phyloP scores from a whole-genome alignment of 148 eudicot genomes.

The Linanthus parryae region DNA sequence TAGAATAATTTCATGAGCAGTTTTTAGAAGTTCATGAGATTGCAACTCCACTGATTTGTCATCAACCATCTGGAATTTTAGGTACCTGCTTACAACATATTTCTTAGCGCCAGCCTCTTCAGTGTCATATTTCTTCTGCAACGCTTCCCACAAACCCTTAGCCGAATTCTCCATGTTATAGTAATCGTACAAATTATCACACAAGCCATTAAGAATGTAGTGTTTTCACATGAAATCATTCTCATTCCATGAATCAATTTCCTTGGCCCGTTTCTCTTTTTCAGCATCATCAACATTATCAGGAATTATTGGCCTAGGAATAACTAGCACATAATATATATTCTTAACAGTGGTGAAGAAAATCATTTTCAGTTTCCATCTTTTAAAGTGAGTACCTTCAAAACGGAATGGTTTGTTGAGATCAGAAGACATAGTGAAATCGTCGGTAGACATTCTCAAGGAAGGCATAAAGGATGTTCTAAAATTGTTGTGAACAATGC shows the following conservation, averaged over 20 bases:
- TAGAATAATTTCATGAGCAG: not conserved
- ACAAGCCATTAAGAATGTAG: not conserved
- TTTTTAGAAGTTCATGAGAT: not conserved
- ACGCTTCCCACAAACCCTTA: not conserved
- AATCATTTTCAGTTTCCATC: not conserved
- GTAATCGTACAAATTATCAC: not conserved
- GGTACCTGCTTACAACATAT: not conserved
- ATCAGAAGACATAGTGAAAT: too few relatives aligned
- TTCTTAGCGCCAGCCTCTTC: slow-evolving; percentile 1
- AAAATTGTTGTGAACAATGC: too few relatives aligned
- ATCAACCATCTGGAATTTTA: not conserved
- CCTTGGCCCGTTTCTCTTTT: too few relatives aligned
- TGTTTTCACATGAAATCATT: not conserved
- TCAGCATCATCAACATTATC: not conserved
- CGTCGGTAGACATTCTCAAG: too few relatives aligned
- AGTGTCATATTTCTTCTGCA: not conserved
- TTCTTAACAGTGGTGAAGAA: not conserved
- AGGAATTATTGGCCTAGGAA: not conserved
- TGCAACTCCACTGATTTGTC: not conserved
- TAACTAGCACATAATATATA: not conserved
- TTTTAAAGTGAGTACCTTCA: not conserved
- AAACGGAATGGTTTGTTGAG: not conserved
- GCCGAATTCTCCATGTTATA: not conserved
- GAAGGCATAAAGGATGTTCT: too few relatives aligned
- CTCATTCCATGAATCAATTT: not conserved